Percentiles rank a stretch among this genome's conserved stretches.
phyloP scores from a whole-genome alignment of 352 stramenopile genomes.

The Globisporangium cystogenes region DNA sequence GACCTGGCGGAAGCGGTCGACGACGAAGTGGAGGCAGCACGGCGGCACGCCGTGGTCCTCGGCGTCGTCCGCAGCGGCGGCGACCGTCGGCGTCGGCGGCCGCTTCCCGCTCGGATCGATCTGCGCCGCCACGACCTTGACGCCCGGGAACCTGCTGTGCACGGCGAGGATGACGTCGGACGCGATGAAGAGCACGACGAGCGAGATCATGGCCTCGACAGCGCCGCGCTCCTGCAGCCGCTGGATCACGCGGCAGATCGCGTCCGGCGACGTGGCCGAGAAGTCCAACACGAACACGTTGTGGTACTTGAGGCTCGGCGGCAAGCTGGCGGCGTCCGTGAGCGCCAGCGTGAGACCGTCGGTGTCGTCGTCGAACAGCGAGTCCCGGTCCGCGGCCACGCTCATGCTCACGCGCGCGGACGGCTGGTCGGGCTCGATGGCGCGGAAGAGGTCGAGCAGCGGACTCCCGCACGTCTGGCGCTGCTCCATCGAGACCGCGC shows the following conservation, averaged over 20 bases:
- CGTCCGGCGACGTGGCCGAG: constrained; percentile 22
- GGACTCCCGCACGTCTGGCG: constrained; percentile 6
- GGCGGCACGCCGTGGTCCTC: background rate
- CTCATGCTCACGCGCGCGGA: constrained; percentile 5
- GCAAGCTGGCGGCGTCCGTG: constrained; percentile 12
- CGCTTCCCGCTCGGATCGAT: constrained; percentile 18
- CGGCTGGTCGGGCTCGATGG: constrained; percentile 19
- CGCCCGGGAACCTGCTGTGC: constrained; percentile 21
- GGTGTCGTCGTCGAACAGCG: no score
- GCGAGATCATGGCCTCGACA: constrained; percentile 31
- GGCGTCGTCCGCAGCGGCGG: background rate
- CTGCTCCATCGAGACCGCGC: constrained; percentile 20
- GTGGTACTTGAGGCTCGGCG: constrained; percentile 27
- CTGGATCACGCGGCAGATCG: constrained; percentile 28
- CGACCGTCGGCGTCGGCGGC: background rate
- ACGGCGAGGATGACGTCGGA: constrained; percentile 30
- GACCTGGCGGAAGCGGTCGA: constrained; percentile 3
- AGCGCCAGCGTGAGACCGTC: no score
- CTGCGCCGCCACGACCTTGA: constrained; percentile 24
- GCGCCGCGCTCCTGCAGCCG: constrained; percentile 29
- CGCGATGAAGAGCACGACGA: constrained; percentile 37
- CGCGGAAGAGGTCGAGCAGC: constrained; percentile 22
- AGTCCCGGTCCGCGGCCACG: background rate
- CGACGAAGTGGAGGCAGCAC: constrained; percentile 1
- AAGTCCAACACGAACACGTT: constrained; percentile 50